Evolutionary conservation across 192 early-diverging fungal species (phyloP).

Genomic region (Coemansia sp.): DNA sequence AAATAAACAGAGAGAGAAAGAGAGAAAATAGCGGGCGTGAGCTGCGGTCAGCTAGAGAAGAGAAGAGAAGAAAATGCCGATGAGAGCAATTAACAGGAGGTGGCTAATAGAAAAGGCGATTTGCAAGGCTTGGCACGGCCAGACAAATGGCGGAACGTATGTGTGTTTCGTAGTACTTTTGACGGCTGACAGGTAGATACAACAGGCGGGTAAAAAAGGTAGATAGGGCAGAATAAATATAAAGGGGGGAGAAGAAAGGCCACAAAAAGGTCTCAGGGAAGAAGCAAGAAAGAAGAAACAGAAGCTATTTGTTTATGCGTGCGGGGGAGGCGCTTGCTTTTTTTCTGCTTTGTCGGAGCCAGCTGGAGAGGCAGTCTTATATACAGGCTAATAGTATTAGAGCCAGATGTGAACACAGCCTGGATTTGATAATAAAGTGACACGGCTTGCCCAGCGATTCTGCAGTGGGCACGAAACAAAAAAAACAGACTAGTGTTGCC

Average conservation of each 20-base stretch:
- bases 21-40: not conserved
- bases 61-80: not conserved
- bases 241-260: not conserved
- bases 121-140: not conserved
- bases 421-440: not conserved
- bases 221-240: not conserved
- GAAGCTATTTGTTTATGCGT: not conserved
- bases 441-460: not conserved
- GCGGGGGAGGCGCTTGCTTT: not conserved
- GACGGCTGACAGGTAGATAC: not conserved
- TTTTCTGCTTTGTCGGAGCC: not conserved
- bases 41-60: not conserved
- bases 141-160: not conserved
- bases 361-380: not conserved
- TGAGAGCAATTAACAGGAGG: not conserved
- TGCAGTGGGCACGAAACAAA: not conserved
- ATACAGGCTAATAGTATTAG: slow-evolving; percentile 1
- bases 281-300: not conserved
- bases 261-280: not conserved
- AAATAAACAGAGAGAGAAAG: not conserved
- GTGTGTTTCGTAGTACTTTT: not conserved
- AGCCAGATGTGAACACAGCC: not conserved
- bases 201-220: not conserved
- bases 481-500: not conserved
- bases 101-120: not conserved